Conservation (phyloP, 345 rosid species). For the Salix exigua region DNA sequence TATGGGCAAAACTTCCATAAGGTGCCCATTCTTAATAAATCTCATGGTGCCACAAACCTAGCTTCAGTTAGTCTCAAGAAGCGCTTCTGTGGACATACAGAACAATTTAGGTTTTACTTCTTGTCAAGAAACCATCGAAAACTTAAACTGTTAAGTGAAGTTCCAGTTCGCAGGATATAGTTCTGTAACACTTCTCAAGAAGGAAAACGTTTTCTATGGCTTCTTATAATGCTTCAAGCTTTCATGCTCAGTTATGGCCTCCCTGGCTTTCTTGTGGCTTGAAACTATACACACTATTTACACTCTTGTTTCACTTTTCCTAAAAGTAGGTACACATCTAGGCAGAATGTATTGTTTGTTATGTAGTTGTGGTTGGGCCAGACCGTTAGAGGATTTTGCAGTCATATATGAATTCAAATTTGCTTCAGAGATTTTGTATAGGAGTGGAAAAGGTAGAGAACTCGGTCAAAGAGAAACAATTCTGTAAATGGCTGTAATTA, state of each 20-base stretch:
- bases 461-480: background rate
- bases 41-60: background rate
- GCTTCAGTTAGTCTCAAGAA: background rate
- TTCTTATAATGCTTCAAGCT: background rate
- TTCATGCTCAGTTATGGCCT: background rate
- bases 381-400: background rate
- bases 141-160: no score
- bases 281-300: background rate
- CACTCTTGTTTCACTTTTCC: background rate
- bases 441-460: background rate
- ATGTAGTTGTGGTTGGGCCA: no score
- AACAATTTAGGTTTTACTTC: background rate
- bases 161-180: no score
- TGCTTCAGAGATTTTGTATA: background rate
- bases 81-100: background rate
- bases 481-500: background rate
- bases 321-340: background rate
- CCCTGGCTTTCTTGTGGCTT: background rate
- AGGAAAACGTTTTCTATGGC: background rate
- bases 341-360: background rate
- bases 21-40: background rate
- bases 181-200: background rate
- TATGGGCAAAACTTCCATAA: background rate
- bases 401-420: background rate
- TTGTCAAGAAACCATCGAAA: no score